phyloP scores from a whole-genome alignment of 2,329 filamentous ascomycete genomes.

The Venturia pyrina region DNA sequence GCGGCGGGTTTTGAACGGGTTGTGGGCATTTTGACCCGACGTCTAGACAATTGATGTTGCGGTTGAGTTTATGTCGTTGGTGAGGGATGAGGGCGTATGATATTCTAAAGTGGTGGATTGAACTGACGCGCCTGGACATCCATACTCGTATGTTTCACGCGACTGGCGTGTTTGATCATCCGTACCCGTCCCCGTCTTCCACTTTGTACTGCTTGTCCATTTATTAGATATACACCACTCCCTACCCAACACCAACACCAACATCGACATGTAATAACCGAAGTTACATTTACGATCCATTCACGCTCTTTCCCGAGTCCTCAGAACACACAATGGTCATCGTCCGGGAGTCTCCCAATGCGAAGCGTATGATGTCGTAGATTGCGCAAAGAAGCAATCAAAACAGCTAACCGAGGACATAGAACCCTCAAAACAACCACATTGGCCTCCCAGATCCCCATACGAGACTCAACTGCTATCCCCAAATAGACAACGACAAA shows the following conservation, averaged over 20 bases:
- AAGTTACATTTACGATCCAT: neutral
- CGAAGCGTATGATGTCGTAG: conserved; percentile 23
- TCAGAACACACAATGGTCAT: conserved; percentile 26
- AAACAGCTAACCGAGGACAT: conserved; percentile 12
- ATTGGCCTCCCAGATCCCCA: conserved; percentile 54
- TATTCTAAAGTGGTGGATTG: neutral
- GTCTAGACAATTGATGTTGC: neutral
- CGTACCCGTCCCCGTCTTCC: neutral
- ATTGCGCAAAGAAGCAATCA: neutral
- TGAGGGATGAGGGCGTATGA: too few species aligned
- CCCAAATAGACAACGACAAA: conserved; percentile 56
- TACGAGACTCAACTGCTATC: conserved; percentile 55
- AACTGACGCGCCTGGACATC: neutral
- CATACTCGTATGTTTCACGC: neutral
- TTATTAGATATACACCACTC: too few species aligned
- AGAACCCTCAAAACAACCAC: conserved; percentile 29
- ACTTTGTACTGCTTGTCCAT: neutral
- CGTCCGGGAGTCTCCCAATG: conserved; percentile 37
- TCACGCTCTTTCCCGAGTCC: neutral
- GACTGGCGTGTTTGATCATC: neutral
- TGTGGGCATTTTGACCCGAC: neutral
- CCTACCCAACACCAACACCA: neutral
- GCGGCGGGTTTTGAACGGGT: conserved; percentile 2
- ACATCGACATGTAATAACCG: neutral
- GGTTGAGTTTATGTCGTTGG: neutral